A percentile compares a stretch with the other conserved stretches of the same genome.
These are phyloP conservation scores for Penstemon newberryi DNA, from an alignment of 257 asterid genomes.

Conservation along the genomic window DNA sequence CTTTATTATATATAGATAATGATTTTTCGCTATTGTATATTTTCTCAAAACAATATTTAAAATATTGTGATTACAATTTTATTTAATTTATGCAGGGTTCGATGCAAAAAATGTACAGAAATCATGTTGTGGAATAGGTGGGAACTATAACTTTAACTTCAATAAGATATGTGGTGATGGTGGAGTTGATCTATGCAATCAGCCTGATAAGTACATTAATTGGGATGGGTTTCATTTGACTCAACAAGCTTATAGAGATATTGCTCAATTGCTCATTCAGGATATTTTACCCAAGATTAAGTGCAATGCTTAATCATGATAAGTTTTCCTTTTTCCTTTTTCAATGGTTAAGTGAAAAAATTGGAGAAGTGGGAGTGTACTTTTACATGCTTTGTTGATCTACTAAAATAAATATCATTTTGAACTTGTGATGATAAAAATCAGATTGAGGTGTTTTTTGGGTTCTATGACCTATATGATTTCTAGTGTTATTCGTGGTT, in stretches of 20 bases:
- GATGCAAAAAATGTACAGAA: conserved; percentile 14
- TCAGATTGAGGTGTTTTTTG: too few species aligned
- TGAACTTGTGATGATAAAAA: too few species aligned
- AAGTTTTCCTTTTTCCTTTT: neutral
- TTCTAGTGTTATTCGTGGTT: too few species aligned
- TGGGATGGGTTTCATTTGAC: conserved; percentile 43
- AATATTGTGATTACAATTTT: neutral
- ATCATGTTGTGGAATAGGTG: conserved; percentile 38
- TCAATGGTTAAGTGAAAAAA: too few species aligned
- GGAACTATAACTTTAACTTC: conserved; percentile 25
- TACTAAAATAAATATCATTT: too few species aligned
- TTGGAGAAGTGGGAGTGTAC: too few species aligned
- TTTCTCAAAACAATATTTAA: neutral
- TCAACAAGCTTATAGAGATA: conserved; percentile 25
- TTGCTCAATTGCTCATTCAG: conserved; percentile 14
- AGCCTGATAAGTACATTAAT: conserved; percentile 12
- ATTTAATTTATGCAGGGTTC: conserved; percentile 18
- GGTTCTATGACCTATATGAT: too few species aligned
- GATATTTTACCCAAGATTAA: conserved; percentile 17
- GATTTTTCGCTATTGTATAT: too few species aligned
- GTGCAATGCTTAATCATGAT: conserved; percentile 6
- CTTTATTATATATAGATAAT: too few species aligned
- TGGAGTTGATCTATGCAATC: conserved; percentile 22
- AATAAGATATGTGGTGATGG: conserved; percentile 25
- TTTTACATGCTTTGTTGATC: too few species aligned